Evolutionary conservation across 2,329 filamentous ascomycete genomes (phyloP).

Genomic region (Keithomyces neogunnii): DNA sequence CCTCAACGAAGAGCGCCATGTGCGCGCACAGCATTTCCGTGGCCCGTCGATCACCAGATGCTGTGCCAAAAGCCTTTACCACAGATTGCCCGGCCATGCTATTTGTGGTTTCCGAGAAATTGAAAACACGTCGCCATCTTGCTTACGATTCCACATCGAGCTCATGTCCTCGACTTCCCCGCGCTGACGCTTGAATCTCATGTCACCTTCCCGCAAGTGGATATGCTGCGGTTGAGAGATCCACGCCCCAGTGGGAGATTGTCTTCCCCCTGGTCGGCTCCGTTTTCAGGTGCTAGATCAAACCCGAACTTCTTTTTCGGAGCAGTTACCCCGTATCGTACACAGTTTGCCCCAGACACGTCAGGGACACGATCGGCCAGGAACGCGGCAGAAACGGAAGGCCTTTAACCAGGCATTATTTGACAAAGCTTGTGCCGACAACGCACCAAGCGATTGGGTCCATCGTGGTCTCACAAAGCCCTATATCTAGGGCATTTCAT

Average conservation of each 20-base stretch:
- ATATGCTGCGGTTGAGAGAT: neutral
- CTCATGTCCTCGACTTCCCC: neutral
- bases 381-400: slow-evolving; percentile 1
- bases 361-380: neutral
- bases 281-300: neutral
- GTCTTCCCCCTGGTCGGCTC: neutral
- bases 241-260: neutral
- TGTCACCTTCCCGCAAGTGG: neutral
- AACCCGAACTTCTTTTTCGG: too few relatives aligned
- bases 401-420: neutral
- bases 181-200: neutral
- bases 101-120: too few relatives aligned
- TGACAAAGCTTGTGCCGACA: neutral
- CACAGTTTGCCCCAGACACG: neutral
- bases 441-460: neutral
- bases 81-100: too few relatives aligned
- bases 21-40: too few relatives aligned
- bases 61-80: too few relatives aligned
- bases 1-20: too few relatives aligned
- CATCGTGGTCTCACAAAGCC: neutral
- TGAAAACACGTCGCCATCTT: too few relatives aligned
- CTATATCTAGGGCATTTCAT: neutral
- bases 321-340: neutral
- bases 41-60: neutral
- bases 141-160: too few relatives aligned